Conservation (phyloP, 2,329 filamentous ascomycete genomes). For the Microsporum canis region DNA sequence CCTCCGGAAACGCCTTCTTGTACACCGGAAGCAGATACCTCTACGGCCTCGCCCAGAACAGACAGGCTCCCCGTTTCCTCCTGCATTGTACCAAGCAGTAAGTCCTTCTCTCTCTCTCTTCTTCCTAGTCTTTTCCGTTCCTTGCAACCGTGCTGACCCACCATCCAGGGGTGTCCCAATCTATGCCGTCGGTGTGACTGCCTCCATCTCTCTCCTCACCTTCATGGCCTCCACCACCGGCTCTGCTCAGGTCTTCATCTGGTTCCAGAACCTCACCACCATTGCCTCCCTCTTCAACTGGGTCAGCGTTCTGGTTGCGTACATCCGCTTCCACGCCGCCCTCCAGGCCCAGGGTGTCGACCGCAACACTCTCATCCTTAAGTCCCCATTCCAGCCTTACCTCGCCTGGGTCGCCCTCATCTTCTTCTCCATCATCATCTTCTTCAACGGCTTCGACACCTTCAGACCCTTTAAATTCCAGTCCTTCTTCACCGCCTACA, state of each 20-base stretch:
- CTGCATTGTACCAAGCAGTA: slow-evolving; percentile 38
- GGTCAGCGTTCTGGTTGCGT: slow-evolving; percentile 36
- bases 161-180: slow-evolving; percentile 33
- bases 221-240: slow-evolving; percentile 33
- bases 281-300: slow-evolving; percentile 38
- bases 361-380: slow-evolving; percentile 30
- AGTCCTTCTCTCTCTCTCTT: slow-evolving; percentile 27
- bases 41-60: slow-evolving; percentile 38
- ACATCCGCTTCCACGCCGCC: slow-evolving; percentile 37
- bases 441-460: slow-evolving; percentile 50
- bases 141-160: slow-evolving; percentile 12
- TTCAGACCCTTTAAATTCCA: slow-evolving; percentile 28
- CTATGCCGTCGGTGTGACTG: slow-evolving; percentile 32
- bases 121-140: slow-evolving; percentile 16
- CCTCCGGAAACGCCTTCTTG: slow-evolving; percentile 56
- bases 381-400: slow-evolving; percentile 40
- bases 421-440: slow-evolving; percentile 51
- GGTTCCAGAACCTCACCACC: slow-evolving; percentile 37
- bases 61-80: slow-evolving; percentile 43
- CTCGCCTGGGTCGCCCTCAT: slow-evolving; percentile 50
- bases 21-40: slow-evolving; percentile 44
- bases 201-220: slow-evolving; percentile 34
- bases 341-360: slow-evolving; percentile 31
- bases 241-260: slow-evolving; percentile 34
- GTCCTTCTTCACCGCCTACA: slow-evolving; percentile 39